Evolutionary conservation across 176 grass and related monocot genomes (phyloP).

Genomic region (Juncus effusus): DNA sequence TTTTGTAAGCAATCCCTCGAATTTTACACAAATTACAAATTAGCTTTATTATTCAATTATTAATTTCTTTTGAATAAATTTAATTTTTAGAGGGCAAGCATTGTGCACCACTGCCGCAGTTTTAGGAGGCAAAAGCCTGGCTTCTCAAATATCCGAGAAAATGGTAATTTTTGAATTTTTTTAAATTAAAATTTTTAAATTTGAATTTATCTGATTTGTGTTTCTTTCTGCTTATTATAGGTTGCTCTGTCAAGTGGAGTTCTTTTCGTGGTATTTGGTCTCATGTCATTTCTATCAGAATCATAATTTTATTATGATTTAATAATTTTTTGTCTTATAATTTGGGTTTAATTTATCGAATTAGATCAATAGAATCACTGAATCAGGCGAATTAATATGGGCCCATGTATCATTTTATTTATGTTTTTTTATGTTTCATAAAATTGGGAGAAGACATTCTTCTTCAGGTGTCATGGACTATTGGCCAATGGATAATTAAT

Average conservation of each 20-base stretch:
- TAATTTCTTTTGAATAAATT: slow-evolving; percentile 6
- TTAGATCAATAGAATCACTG: slow-evolving; percentile 12
- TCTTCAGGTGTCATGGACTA: background rate
- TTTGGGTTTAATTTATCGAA: slow-evolving; percentile 8
- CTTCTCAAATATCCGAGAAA: slow-evolving; percentile 96
- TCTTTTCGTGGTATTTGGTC: slow-evolving; percentile 71
- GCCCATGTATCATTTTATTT: slow-evolving; percentile 2
- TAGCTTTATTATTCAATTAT: background rate
- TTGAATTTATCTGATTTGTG: background rate
- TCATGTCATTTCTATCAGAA: slow-evolving; percentile 66
- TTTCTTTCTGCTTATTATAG: slow-evolving; percentile 24
- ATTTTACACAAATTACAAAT: background rate
- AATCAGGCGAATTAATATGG: background rate
- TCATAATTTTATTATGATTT: slow-evolving; percentile 24
- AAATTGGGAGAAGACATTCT: slow-evolving; percentile 18
- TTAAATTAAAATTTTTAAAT: slow-evolving; percentile 10
- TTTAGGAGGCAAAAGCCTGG: slow-evolving; percentile 87
- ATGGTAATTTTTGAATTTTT: slow-evolving; percentile 44
- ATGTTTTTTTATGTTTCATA: slow-evolving; percentile 5
- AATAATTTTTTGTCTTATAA: slow-evolving; percentile 2
- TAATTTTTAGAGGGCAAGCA: slow-evolving; percentile 63
- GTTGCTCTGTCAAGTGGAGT: slow-evolving; percentile 76
- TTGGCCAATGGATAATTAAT: too few species aligned
- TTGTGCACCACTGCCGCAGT: slow-evolving; percentile 96
- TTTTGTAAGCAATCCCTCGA: slow-evolving; percentile 41